Percentiles rank a stretch among this genome's conserved stretches.
These are phyloP conservation scores for Jaltomata sinuosa DNA, from an alignment of 257 asterid species.

Conservation along the genomic window DNA sequence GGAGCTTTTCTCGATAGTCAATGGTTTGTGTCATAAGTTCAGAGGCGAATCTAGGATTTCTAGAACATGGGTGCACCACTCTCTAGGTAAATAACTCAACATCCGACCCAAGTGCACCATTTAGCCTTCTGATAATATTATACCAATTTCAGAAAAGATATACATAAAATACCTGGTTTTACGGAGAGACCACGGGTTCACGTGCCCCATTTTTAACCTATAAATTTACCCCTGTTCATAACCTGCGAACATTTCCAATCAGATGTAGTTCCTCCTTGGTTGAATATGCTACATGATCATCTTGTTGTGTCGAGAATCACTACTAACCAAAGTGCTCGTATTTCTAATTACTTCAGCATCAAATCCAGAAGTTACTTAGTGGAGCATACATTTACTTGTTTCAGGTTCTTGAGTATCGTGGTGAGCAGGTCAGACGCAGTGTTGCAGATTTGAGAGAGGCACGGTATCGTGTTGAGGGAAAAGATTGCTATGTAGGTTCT, in stretches of 20 bases:
- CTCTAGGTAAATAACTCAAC: too few species aligned
- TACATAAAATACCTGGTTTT: too few species aligned
- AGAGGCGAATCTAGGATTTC: too few species aligned
- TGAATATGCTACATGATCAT: background rate
- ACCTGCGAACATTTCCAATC: background rate
- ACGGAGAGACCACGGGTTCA: too few species aligned
- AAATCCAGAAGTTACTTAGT: background rate
- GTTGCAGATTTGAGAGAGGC: slow-evolving; percentile 95
- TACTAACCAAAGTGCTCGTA: background rate
- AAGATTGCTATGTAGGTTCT: slow-evolving; percentile 85
- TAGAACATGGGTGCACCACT: too few species aligned
- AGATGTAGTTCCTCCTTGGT: background rate
- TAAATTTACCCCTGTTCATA: too few species aligned
- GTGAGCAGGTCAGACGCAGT: slow-evolving; percentile 94
- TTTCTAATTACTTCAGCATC: background rate
- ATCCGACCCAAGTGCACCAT: too few species aligned
- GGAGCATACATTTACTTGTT: slow-evolving; percentile 9
- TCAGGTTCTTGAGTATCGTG: slow-evolving; percentile 97
- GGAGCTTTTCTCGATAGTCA: background rate
- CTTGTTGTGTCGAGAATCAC: background rate
- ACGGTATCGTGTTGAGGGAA: slow-evolving; percentile 69
- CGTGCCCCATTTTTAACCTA: too few species aligned
- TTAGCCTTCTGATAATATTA: too few species aligned
- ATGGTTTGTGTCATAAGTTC: background rate
- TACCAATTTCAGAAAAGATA: too few species aligned